Conservation (phyloP, 2,329 filamentous ascomycete species). For the Penicillium hordei region DNA sequence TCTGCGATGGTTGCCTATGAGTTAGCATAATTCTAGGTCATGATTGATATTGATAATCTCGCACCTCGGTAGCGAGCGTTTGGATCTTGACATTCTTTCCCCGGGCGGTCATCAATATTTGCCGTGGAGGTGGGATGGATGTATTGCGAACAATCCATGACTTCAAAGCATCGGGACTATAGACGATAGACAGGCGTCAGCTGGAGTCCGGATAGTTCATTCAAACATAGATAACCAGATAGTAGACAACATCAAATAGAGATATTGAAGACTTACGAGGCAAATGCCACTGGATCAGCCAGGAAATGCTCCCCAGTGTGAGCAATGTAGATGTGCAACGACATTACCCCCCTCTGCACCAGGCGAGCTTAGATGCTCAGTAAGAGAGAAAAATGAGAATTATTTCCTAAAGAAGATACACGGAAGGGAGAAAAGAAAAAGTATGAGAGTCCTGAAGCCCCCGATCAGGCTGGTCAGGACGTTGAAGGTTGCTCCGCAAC, state of each 20-base stretch:
- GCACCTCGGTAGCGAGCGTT: slow-evolving; percentile 75
- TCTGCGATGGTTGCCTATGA: slow-evolving; percentile 49
- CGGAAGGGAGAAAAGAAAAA: slow-evolving; percentile 3
- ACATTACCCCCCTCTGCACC: slow-evolving; percentile 62
- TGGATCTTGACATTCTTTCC: slow-evolving; percentile 83
- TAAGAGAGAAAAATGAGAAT: slow-evolving; percentile 21
- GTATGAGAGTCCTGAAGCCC: slow-evolving; percentile 17
- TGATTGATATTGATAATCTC: slow-evolving; percentile 14
- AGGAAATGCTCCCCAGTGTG: slow-evolving; percentile 86
- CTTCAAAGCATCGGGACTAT: slow-evolving; percentile 79
- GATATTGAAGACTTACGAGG: slow-evolving; percentile 58
- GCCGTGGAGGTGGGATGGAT: slow-evolving; percentile 71
- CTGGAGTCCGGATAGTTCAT: slow-evolving; percentile 11
- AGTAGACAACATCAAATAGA: neutral
- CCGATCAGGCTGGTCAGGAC: slow-evolving; percentile 8
- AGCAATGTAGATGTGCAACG: slow-evolving; percentile 85
- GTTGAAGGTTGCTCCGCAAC: slow-evolving; percentile 5
- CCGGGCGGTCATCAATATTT: slow-evolving; percentile 82
- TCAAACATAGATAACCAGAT: neutral
- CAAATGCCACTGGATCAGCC: slow-evolving; percentile 72
- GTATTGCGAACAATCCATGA: slow-evolving; percentile 74
- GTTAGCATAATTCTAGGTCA: neutral
- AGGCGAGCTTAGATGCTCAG: slow-evolving; percentile 29
- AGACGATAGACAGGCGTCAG: slow-evolving; percentile 20
- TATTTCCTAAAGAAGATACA: slow-evolving; percentile 14